These are phyloP conservation scores for Aspergillus pseudoglaucus DNA, from an alignment of 2,329 filamentous ascomycete genomes.

Conservation along the genomic window DNA sequence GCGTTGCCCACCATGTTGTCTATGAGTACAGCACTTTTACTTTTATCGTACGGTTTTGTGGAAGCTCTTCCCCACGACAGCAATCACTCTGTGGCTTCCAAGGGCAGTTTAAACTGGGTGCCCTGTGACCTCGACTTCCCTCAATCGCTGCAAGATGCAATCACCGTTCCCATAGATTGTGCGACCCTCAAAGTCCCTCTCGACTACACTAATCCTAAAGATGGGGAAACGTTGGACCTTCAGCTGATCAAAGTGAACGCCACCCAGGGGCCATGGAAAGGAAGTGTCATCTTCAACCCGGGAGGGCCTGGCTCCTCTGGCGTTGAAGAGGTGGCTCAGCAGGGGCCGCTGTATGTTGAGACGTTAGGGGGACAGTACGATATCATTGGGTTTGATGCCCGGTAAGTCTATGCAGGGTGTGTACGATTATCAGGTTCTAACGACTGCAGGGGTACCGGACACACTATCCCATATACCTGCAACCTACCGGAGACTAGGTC, in stretches of 20 bases:
- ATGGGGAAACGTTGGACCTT: conserved; percentile 18
- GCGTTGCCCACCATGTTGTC: too few species aligned
- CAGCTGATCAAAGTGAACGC: conserved; percentile 22
- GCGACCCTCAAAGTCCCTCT: conserved; percentile 28
- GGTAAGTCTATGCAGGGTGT: background rate
- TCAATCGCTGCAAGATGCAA: too few species aligned
- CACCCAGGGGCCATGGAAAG: conserved; percentile 20
- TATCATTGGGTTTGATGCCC: background rate
- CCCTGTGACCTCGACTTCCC: too few species aligned
- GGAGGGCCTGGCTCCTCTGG: conserved; percentile 25
- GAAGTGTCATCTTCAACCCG: conserved; percentile 28
- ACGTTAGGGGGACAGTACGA: background rate
- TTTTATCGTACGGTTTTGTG: too few species aligned
- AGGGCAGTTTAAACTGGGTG: too few species aligned
- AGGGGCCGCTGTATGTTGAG: background rate
- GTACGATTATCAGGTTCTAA: too few species aligned
- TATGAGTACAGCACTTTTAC: too few species aligned
- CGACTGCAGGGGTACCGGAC: background rate
- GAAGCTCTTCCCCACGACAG: too few species aligned
- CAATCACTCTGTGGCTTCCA: too few species aligned
- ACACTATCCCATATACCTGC: conserved; percentile 2
- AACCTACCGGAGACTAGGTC: background rate
- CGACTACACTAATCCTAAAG: conserved; percentile 24
- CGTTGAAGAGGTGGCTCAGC: conserved; percentile 1
- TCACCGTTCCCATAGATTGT: conserved; percentile 15